Evolutionary conservation across 225 moss, liverwort and hornwort genomes (phyloP).

Genomic region (Pleurozium schreberi): DNA sequence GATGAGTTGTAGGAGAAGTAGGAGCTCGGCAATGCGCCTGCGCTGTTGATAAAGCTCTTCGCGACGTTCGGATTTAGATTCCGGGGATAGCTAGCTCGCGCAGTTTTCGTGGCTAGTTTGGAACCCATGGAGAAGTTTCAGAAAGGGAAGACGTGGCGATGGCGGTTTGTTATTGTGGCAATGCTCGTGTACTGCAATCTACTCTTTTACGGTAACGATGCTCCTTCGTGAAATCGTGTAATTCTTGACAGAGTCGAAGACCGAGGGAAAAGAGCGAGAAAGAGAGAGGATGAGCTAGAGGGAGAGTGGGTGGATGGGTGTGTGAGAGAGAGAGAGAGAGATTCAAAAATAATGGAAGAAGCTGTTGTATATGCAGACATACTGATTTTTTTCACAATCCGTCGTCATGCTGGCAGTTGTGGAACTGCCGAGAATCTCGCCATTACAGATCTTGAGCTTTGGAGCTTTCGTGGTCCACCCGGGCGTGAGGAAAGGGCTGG

Average conservation of each 20-base stretch:
- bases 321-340: not conserved
- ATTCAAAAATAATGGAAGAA: not conserved
- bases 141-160: not conserved
- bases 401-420: not conserved
- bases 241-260: not conserved
- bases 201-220: not conserved
- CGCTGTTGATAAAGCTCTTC: not conserved
- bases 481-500: not conserved
- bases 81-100: not conserved
- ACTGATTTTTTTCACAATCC: not conserved
- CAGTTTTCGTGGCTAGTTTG: not conserved
- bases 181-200: slow-evolving; percentile 17
- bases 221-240: not conserved
- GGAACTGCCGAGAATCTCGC: not conserved
- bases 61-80: not conserved
- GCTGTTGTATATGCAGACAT: not conserved
- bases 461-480: slow-evolving; percentile 2
- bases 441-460: slow-evolving; percentile 10
- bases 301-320: too few species aligned
- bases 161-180: not conserved
- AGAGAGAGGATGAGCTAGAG: not conserved
- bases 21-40: not conserved
- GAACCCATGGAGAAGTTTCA: not conserved
- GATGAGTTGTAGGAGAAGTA: not conserved
- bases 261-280: not conserved